Conservation (phyloP, 768 basidiomycete genomes). For the Russula earlei region DNA sequence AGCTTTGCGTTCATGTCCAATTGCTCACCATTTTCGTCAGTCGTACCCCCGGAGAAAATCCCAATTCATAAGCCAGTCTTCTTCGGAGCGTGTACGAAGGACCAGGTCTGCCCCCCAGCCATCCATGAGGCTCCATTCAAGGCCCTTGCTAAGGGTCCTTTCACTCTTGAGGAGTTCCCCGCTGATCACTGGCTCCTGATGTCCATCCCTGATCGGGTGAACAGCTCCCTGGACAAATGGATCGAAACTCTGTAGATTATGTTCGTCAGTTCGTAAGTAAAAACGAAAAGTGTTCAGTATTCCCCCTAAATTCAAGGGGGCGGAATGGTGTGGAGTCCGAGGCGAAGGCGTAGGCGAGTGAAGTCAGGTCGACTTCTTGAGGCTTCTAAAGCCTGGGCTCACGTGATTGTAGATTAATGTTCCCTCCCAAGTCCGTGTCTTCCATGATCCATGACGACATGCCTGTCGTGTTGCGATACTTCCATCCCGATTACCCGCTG, state of each 20-base stretch:
- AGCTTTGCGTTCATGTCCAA: neutral
- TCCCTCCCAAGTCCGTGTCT: too few species aligned
- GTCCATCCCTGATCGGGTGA: constrained; percentile 29
- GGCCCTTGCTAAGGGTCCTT: constrained; percentile 24
- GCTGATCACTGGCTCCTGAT: constrained; percentile 33
- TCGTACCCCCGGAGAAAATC: constrained; percentile 17
- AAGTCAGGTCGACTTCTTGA: too few species aligned
- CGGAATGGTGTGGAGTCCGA: too few species aligned
- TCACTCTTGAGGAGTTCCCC: constrained; percentile 28
- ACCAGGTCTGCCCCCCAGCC: constrained; percentile 27
- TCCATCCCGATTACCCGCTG: too few species aligned
- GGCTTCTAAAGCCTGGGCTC: too few species aligned
- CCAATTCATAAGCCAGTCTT: constrained; percentile 31
- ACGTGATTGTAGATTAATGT: too few species aligned
- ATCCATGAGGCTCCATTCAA: constrained; percentile 22
- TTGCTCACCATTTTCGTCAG: neutral
- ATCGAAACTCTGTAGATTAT: constrained; percentile 6
- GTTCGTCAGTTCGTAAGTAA: too few species aligned
- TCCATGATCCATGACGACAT: too few species aligned
- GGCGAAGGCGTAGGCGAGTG: too few species aligned
- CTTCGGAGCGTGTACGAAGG: constrained; percentile 29
- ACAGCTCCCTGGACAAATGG: constrained; percentile 31
- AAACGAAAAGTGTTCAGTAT: too few species aligned
- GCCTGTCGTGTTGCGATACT: too few species aligned
- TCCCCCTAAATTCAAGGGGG: too few species aligned